These are phyloP conservation scores for Chaetomiaceae sp. DNA, from an alignment of 2,329 filamentous ascomycete genomes.

Conservation along the genomic window DNA sequence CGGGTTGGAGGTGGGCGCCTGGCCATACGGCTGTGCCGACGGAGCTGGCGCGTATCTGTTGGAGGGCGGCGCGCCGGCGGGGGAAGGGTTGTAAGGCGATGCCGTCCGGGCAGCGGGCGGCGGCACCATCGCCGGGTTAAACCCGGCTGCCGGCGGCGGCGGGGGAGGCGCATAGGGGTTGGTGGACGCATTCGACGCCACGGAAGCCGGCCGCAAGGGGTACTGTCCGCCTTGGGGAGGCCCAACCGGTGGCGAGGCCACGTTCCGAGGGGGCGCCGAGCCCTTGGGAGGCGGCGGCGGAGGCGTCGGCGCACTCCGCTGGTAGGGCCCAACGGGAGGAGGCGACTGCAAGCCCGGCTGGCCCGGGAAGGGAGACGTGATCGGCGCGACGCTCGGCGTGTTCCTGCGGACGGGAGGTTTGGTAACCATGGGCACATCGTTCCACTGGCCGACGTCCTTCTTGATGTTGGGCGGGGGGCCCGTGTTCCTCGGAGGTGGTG, in stretches of 20 bases:
- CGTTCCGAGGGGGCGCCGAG: constrained; percentile 54
- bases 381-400: constrained; percentile 65
- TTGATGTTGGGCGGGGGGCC: constrained; percentile 63
- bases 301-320: constrained; percentile 60
- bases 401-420: constrained; percentile 67
- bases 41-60: constrained; percentile 71
- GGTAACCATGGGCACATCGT: constrained; percentile 83
- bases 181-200: constrained; percentile 52
- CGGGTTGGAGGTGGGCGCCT: constrained; percentile 33
- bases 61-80: constrained; percentile 59
- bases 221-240: constrained; percentile 44
- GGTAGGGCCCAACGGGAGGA: constrained; percentile 52
- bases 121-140: constrained; percentile 35
- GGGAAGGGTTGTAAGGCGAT: constrained; percentile 82
- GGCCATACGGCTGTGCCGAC: constrained; percentile 46
- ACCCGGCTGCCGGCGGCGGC: constrained; percentile 25
- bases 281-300: constrained; percentile 82
- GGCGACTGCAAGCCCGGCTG: constrained; percentile 53
- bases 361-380: constrained; percentile 70
- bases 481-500: constrained; percentile 59
- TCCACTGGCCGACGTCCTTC: constrained; percentile 78
- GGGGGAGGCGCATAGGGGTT: constrained; percentile 57
- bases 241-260: constrained; percentile 64
- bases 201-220: constrained; percentile 46
- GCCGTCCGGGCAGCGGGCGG: constrained; percentile 64